Conservation (phyloP, 1,284 basidiomycete species). For the Schizophyllum commune region DNA sequence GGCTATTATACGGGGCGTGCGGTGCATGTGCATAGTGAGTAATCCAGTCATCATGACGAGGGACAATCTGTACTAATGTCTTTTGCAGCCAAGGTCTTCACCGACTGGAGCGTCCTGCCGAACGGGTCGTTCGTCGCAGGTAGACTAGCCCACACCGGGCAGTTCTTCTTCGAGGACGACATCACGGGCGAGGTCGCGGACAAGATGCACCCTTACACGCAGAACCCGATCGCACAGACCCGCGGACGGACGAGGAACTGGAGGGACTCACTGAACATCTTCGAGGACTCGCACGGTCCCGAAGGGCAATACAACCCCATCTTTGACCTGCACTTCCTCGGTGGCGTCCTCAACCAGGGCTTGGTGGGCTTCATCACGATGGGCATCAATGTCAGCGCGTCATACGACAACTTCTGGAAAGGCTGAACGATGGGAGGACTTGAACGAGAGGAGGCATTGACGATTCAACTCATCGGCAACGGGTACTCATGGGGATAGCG, state of each 20-base stretch:
- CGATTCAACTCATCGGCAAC: too few species aligned
- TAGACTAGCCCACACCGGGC: conserved; percentile 46
- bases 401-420: conserved; percentile 33
- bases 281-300: conserved; percentile 34
- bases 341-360: conserved; percentile 40
- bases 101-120: conserved; percentile 15
- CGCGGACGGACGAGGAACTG: conserved; percentile 40
- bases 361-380: conserved; percentile 44
- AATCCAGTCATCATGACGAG: not conserved
- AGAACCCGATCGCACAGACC: conserved; percentile 37
- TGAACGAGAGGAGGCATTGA: too few species aligned
- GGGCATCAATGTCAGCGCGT: conserved; percentile 40
- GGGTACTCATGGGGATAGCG: too few species aligned
- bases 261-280: conserved; percentile 43
- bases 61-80: not conserved
- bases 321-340: conserved; percentile 38
- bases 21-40: conserved; percentile 36
- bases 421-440: conserved; percentile 1
- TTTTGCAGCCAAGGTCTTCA: conserved; percentile 5
- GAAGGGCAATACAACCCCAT: conserved; percentile 34
- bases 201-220: conserved; percentile 42
- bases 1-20: conserved; percentile 54
- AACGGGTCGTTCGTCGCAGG: conserved; percentile 40
- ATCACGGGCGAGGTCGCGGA: conserved; percentile 38
- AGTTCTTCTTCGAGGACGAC: conserved; percentile 61